phyloP scores from a whole-genome alignment of 148 eudicot genomes.

The Rhododendron molle region DNA sequence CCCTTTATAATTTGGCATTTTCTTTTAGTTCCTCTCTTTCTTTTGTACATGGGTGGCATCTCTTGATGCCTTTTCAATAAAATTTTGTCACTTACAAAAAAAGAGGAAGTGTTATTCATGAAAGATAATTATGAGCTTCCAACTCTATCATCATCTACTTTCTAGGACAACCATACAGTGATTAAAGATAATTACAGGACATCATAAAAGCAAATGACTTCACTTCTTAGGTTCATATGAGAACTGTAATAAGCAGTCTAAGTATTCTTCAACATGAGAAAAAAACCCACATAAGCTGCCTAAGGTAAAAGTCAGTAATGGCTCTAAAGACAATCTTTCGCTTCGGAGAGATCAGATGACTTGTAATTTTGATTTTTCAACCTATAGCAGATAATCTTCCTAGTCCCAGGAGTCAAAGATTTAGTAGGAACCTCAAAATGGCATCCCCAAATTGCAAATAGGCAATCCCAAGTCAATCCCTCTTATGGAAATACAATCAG shows the following conservation, averaged over 20 bases:
- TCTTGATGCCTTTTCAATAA: not conserved
- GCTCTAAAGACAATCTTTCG: not conserved
- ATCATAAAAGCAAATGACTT: not conserved
- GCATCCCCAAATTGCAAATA: not conserved
- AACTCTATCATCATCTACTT: not conserved
- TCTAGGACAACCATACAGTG: not conserved
- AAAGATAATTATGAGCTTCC: not conserved
- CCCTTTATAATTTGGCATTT: not conserved
- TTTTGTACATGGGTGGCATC: not conserved
- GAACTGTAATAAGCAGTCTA: not conserved
- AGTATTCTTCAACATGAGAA: not conserved
- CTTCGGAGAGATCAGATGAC: not conserved
- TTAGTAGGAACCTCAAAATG: not conserved
- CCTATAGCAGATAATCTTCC: constrained; percentile 2
- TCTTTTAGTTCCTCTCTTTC: not conserved
- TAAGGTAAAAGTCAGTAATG: not conserved
- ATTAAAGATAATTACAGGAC: not conserved
- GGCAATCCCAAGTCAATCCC: not conserved
- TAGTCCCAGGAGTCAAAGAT: not conserved
- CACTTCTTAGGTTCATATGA: not conserved
- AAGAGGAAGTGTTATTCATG: not conserved
- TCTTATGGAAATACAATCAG: not conserved
- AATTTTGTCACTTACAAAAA: not conserved
- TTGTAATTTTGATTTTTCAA: not conserved
- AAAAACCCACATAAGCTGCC: not conserved